A percentile compares a stretch with the other conserved stretches of the same genome.
These are phyloP conservation scores for Canavalia ensiformis DNA, from an alignment of 306 rosid genomes.

Conservation along the genomic window DNA sequence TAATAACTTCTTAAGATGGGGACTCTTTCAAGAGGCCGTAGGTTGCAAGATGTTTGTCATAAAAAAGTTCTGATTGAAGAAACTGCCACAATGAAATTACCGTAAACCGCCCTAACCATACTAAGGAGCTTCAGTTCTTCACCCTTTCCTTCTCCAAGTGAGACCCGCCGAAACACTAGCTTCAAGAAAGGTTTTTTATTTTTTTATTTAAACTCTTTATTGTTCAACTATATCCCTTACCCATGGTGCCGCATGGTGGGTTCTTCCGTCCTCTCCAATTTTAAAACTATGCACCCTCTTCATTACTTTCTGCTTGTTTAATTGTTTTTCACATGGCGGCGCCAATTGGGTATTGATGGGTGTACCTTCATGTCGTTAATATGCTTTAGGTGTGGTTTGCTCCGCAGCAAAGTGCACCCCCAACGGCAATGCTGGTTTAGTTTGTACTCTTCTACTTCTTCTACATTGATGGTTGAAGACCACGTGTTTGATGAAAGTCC, in stretches of 20 bases:
- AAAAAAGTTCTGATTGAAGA: background rate
- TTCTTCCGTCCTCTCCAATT: background rate
- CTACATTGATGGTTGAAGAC: slow-evolving; percentile 57
- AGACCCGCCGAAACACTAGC: background rate
- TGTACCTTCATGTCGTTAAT: slow-evolving; percentile 50
- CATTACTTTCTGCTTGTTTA: slow-evolving; percentile 21
- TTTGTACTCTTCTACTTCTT: slow-evolving; percentile 49
- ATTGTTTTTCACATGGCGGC: background rate
- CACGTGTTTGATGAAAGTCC: slow-evolving; percentile 62
- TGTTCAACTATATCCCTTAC: background rate
- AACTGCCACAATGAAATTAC: background rate
- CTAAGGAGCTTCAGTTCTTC: background rate
- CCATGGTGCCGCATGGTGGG: background rate
- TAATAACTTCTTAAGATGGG: too few relatives aligned
- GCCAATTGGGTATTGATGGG: slow-evolving; percentile 54
- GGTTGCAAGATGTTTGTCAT: background rate
- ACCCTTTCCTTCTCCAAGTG: background rate
- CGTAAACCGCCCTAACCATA: background rate
- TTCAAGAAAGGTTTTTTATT: background rate
- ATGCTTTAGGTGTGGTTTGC: slow-evolving; percentile 44
- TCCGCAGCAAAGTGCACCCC: slow-evolving; percentile 35
- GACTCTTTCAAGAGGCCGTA: background rate
- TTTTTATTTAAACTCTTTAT: background rate
- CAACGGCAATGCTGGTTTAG: slow-evolving; percentile 42
- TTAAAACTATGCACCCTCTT: background rate